Conservation (phyloP, 108 stramenopile species). For the Stephanodiscus triporus region DNA sequence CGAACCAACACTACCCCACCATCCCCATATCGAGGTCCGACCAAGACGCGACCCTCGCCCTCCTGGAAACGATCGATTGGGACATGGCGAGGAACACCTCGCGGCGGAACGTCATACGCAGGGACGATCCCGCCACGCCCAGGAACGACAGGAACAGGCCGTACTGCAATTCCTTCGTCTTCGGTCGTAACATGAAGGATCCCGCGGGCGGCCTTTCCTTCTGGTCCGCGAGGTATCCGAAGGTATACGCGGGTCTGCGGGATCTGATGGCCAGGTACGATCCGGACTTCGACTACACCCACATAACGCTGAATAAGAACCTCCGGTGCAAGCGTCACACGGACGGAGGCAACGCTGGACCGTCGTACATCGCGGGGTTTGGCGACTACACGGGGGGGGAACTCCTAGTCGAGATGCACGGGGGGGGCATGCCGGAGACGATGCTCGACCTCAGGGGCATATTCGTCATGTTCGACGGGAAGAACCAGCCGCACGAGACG, state of each 20-base stretch:
- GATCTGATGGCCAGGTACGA: background rate
- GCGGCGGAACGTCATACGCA: background rate
- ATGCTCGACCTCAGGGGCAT: background rate
- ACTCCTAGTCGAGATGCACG: background rate
- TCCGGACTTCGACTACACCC: background rate
- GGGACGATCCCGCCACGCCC: background rate
- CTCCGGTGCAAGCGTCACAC: background rate
- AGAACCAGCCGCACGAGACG: constrained; percentile 7
- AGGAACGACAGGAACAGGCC: background rate
- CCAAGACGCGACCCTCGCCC: background rate
- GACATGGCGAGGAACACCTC: background rate
- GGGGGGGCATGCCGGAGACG: background rate
- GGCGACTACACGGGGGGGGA: background rate
- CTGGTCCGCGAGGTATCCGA: background rate
- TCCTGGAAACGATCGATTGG: background rate
- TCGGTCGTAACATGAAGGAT: background rate
- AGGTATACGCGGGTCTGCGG: background rate
- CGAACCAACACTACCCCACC: background rate
- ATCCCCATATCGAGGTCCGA: background rate
- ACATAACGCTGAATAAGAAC: constrained; percentile 4
- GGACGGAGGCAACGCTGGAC: background rate
- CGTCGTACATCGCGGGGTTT: background rate
- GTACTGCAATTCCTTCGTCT: background rate
- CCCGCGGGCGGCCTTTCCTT: background rate
- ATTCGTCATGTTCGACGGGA: background rate